phyloP scores from a whole-genome alignment of 1,284 basidiomycete genomes.

The Butyriboletus appendiculatus region DNA sequence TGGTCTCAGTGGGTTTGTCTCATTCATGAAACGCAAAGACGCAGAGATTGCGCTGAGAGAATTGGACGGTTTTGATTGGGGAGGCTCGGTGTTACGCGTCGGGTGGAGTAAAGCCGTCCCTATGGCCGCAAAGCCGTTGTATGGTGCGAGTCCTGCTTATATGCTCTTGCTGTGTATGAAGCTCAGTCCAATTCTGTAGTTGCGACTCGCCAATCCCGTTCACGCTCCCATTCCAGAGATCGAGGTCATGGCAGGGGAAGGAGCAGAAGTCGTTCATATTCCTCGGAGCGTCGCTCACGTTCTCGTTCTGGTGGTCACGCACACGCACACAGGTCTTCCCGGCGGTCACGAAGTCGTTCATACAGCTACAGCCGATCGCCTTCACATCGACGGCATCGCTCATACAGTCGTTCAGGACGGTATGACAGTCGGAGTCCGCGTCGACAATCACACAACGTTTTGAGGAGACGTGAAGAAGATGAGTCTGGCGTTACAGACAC shows the following conservation, averaged over 20 bases:
- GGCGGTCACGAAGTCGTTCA: conserved; percentile 47
- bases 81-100: conserved; percentile 79
- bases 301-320: conserved; percentile 49
- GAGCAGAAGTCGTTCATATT: conserved; percentile 42
- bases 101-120: conserved; percentile 97
- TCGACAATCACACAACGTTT: conserved; percentile 39
- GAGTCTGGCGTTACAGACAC: conserved; percentile 73
- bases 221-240: conserved; percentile 34
- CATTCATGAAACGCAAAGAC: conserved; percentile 90
- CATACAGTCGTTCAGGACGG: conserved; percentile 35
- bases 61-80: conserved; percentile 92
- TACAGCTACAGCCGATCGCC: conserved; percentile 45
- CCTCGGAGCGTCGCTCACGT: conserved; percentile 44
- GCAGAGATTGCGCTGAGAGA: conserved; percentile 87
- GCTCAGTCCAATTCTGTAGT: conserved; percentile 26
- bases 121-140: conserved; percentile 76
- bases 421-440: conserved; percentile 46
- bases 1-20: conserved; percentile 92
- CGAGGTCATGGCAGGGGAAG: conserved; percentile 25
- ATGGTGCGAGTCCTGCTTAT: conserved; percentile 54
- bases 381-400: conserved; percentile 35
- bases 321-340: conserved; percentile 31
- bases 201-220: conserved; percentile 33
- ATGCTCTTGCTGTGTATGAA: background rate
- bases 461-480: conserved; percentile 38